Base-by-base conservation (phyloP, 1,284 basidiomycete species). In the Schizophyllum amplum region DNA sequence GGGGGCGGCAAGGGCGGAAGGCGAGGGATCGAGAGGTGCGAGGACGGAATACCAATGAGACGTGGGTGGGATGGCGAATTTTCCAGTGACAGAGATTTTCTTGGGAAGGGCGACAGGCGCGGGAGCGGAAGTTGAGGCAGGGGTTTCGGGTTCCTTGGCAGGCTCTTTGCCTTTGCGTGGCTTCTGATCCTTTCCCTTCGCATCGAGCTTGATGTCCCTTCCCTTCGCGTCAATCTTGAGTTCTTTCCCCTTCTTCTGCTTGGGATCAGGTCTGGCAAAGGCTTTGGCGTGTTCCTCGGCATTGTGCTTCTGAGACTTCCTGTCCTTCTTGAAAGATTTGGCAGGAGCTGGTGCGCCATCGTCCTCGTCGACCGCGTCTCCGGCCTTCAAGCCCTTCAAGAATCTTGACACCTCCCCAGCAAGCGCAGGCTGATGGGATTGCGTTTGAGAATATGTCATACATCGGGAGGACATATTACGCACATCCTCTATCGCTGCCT, bases 1-100 rank as follows among this genome's bases (percentile, higher is more conserved):
- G 33, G 33, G 33, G 1, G 70, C 60, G 3, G 72, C 63, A 5
- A 70, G 57, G 65, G 75, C 51, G 59, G 67, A 42, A 9, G 33
- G 33, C 17, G 33, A 42, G 33, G 33, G 33, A 2, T 61, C 27
- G 20, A 81, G 67, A 13, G 67, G 57, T 20, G 75, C 71, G 13
- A 80, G 63, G 9, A 73, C 68, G 24, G 72, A 68, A 65, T 87
- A 83, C 87, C 87, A 90, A 53, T 80, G 75, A 1, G 86, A 73
- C 6, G 74, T 74, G 0, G 84, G 81, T 21, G 77, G 72, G 55
- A 84, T 68, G 33, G 82, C 61, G 60, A 76, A 70, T 56, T 69
- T 72, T 26, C 67, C 60, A 55, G 69, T 66, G 52, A 69, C 58
- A 4, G 71, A 60, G 47, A 70, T 61, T 63, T 71, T 68, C 21